phyloP scores from a whole-genome alignment of 1,284 basidiomycete genomes.

The Cutaneotrichosporon dermatis region DNA sequence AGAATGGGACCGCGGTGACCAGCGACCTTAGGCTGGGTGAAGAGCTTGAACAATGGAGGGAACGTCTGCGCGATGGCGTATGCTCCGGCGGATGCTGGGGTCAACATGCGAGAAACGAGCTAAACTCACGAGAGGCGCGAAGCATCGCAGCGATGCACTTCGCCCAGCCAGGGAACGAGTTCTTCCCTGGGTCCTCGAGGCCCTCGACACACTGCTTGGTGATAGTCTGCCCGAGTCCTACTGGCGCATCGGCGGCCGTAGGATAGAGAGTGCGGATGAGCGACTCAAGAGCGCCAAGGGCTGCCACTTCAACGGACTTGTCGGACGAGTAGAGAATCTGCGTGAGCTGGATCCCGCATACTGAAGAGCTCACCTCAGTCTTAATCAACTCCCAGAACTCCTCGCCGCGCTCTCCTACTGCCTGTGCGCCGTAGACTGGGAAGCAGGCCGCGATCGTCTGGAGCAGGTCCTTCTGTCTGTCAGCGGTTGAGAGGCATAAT shows the following conservation, averaged over 20 bases:
- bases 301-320: slow-evolving; percentile 62
- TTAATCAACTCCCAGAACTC: slow-evolving; percentile 84
- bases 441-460: slow-evolving; percentile 69
- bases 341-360: background rate
- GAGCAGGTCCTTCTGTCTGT: slow-evolving; percentile 68
- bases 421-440: slow-evolving; percentile 69
- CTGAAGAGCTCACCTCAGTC: slow-evolving; percentile 61
- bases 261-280: slow-evolving; percentile 70
- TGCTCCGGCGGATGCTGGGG: slow-evolving; percentile 62
- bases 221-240: slow-evolving; percentile 64
- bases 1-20: slow-evolving; percentile 70
- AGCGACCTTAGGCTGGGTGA: slow-evolving; percentile 69
- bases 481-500: background rate
- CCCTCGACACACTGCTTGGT: slow-evolving; percentile 74
- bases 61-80: slow-evolving; percentile 65
- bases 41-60: slow-evolving; percentile 69
- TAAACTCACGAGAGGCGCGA: slow-evolving; percentile 63
- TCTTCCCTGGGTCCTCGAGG: slow-evolving; percentile 84
- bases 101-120: background rate
- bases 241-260: slow-evolving; percentile 43
- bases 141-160: slow-evolving; percentile 74
- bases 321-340: slow-evolving; percentile 90
- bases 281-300: slow-evolving; percentile 64
- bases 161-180: slow-evolving; percentile 75
- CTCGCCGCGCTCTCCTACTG: slow-evolving; percentile 60